Evolutionary conservation across 306 rosid genomes (phyloP).

Genomic region (Nissolia schottii): DNA sequence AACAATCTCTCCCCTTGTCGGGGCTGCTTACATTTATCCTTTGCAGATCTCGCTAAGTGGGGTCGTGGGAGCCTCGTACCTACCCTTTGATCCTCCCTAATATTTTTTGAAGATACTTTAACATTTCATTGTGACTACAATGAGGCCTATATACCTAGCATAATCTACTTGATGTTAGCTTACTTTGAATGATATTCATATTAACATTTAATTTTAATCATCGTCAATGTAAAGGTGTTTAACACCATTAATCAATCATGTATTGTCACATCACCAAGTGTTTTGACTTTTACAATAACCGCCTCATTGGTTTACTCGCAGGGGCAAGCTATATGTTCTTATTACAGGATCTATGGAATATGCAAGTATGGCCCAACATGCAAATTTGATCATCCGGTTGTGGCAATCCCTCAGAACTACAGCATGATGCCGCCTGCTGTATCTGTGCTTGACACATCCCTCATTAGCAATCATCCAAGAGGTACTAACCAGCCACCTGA

Average conservation of each 20-base stretch:
- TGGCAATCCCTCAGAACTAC: slow-evolving; percentile 55
- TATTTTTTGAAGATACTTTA: neutral
- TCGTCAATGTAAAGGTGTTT: too few relatives aligned
- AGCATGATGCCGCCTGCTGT: slow-evolving; percentile 39
- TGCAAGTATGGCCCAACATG: slow-evolving; percentile 96
- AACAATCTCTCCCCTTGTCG: too few relatives aligned
- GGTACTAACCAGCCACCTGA: slow-evolving; percentile 39
- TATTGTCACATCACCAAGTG: too few relatives aligned
- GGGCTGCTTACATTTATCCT: too few relatives aligned
- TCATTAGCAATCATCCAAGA: slow-evolving; percentile 46
- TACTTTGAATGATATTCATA: too few relatives aligned
- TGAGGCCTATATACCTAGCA: neutral
- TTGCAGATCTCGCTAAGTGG: too few relatives aligned
- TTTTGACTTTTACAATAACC: too few relatives aligned
- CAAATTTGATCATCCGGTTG: slow-evolving; percentile 73
- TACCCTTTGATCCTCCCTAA: neutral
- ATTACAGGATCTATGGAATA: slow-evolving; percentile 65
- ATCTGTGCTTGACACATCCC: slow-evolving; percentile 44
- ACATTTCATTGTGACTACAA: neutral
- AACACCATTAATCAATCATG: too few relatives aligned
- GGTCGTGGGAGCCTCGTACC: too few relatives aligned
- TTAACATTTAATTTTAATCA: too few relatives aligned
- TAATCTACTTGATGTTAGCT: too few relatives aligned
- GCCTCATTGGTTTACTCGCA: too few relatives aligned
- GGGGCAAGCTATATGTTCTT: slow-evolving; percentile 83